phyloP scores from a whole-genome alignment of 768 basidiomycete species.

The Leucosporidium creatinivorum region DNA sequence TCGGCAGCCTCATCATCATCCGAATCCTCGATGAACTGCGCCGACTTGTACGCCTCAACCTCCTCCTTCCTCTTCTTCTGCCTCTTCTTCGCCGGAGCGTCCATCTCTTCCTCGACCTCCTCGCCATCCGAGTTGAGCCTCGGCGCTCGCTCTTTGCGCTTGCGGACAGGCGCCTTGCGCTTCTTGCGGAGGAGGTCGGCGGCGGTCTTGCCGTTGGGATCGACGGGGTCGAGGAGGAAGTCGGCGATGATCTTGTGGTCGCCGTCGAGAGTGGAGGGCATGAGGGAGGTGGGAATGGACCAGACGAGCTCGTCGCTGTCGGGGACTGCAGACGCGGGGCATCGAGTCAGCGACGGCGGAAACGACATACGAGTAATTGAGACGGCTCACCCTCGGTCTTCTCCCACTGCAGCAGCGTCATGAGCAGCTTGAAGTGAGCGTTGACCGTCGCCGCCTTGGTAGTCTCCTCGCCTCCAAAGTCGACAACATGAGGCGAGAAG shows the following conservation, averaged over 20 bases:
- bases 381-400: constrained; percentile 55
- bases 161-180: constrained; percentile 42
- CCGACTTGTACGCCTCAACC: constrained; percentile 30
- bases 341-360: constrained; percentile 54
- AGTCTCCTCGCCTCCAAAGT: constrained; percentile 56
- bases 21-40: constrained; percentile 33
- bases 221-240: constrained; percentile 72
- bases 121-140: constrained; percentile 10
- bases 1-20: constrained; percentile 33
- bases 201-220: constrained; percentile 64
- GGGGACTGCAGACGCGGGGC: constrained; percentile 2
- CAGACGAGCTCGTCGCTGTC: constrained; percentile 45
- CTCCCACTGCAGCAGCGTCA: constrained; percentile 69
- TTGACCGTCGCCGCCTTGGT: constrained; percentile 71
- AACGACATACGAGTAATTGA: constrained; percentile 44
- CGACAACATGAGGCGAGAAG: constrained; percentile 21
- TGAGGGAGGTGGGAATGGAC: constrained; percentile 68
- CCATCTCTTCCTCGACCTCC: constrained; percentile 8
- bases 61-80: constrained; percentile 30
- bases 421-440: constrained; percentile 70
- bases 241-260: constrained; percentile 70
- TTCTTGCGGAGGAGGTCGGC: constrained; percentile 62
- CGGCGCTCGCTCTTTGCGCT: constrained; percentile 2
- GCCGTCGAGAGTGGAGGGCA: constrained; percentile 60
- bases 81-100: constrained; percentile 8